Percentiles rank a stretch among this genome's conserved stretches.
Evolutionary conservation across 2,329 filamentous ascomycete species (phyloP).

Genomic region (Blastomyces silverae): DNA sequence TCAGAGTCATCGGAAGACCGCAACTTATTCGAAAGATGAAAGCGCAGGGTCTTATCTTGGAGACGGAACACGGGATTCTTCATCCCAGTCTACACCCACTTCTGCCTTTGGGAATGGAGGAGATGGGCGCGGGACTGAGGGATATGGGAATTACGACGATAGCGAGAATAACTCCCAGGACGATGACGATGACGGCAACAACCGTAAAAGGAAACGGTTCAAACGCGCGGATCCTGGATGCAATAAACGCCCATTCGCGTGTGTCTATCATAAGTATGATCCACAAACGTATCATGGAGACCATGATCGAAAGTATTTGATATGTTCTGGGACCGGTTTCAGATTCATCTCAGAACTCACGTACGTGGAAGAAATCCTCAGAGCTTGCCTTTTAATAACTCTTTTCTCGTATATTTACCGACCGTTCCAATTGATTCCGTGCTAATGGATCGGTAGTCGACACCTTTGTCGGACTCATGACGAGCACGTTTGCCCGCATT

Average conservation of each 20-base stretch:
- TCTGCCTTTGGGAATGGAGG: background rate
- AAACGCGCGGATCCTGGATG: background rate
- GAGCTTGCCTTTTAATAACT: background rate
- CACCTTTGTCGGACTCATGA: constrained; percentile 8
- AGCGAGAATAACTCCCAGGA: constrained; percentile 1
- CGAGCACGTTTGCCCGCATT: constrained; percentile 10
- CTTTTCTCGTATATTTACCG: background rate
- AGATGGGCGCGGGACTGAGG: background rate
- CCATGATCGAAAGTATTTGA: constrained; percentile 11
- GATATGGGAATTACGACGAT: background rate
- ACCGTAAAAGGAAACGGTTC: constrained; percentile 13
- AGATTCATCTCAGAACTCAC: constrained; percentile 4
- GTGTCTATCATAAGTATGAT: constrained; percentile 13
- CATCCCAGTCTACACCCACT: background rate
- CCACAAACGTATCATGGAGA: constrained; percentile 12
- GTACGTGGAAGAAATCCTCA: constrained; percentile 4
- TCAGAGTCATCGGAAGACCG: background rate
- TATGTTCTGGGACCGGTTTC: constrained; percentile 11
- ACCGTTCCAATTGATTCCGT: background rate
- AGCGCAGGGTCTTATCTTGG: background rate
- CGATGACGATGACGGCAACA: constrained; percentile 10
- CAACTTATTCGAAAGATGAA: background rate
- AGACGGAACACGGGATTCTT: background rate
- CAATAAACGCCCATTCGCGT: constrained; percentile 3
- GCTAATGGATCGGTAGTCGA: constrained; percentile 4